Conservation (phyloP, 768 basidiomycete species). For the Tephrocybe sp. region DNA sequence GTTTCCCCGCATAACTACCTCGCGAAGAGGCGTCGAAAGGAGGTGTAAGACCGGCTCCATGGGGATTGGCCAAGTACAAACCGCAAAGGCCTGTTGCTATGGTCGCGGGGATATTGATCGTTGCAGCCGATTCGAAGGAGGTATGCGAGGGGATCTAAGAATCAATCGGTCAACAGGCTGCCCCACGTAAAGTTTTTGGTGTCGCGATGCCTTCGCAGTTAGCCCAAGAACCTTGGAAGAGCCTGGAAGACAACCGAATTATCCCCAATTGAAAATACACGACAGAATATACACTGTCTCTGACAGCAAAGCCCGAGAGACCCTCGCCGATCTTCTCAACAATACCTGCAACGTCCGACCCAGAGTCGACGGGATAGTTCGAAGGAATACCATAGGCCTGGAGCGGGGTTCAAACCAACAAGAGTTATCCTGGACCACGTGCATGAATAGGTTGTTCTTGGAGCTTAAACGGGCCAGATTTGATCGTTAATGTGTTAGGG, state of each 20-base stretch:
- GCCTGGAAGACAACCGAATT: neutral
- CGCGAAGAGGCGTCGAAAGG: constrained; percentile 34
- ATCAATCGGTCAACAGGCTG: constrained; percentile 7
- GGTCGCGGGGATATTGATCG: constrained; percentile 21
- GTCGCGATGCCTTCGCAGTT: neutral
- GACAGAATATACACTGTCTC: constrained; percentile 48
- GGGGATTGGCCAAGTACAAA: constrained; percentile 28
- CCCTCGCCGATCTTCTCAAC: constrained; percentile 51
- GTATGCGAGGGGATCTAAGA: neutral
- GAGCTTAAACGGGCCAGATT: too few species aligned
- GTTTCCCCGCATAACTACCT: constrained; percentile 27
- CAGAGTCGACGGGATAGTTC: constrained; percentile 49
- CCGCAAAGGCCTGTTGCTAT: constrained; percentile 29
- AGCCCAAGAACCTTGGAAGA: constrained; percentile 11
- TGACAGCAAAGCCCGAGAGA: constrained; percentile 47
- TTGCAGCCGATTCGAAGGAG: too few species aligned
- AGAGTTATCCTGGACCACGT: too few species aligned
- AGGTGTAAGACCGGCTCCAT: constrained; percentile 26
- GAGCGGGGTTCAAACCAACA: neutral
- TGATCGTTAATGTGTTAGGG: too few species aligned
- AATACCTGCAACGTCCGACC: constrained; percentile 50
- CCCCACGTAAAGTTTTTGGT: neutral
- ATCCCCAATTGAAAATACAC: neutral
- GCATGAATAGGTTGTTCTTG: too few species aligned
- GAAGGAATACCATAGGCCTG: neutral